These are phyloP conservation scores for Podaxis carcinomalis DNA, from an alignment of 768 basidiomycete species.

Conservation along the genomic window DNA sequence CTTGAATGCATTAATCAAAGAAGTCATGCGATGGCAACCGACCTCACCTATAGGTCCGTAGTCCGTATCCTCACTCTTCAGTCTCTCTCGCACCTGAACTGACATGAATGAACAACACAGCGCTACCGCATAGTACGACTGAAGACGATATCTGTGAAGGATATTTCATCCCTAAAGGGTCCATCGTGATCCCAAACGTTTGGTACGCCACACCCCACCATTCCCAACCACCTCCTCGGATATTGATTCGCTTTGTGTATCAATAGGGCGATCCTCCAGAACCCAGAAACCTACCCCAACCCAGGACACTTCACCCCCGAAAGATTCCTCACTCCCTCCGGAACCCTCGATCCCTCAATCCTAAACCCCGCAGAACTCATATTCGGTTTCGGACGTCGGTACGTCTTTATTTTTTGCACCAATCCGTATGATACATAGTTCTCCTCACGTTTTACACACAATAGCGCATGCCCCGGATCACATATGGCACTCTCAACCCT, in stretches of 20 bases:
- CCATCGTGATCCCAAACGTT: conserved; percentile 29
- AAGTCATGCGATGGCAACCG: conserved; percentile 29
- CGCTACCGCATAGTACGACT: conserved; percentile 28
- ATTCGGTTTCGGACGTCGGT: conserved; percentile 37
- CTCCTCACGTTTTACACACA: neutral
- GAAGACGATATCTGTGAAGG: conserved; percentile 43
- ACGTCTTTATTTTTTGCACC: conserved; percentile 15
- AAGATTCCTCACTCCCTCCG: conserved; percentile 29
- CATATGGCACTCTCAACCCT: conserved; percentile 23
- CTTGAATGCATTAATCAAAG: conserved; percentile 31
- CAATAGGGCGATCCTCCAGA: conserved; percentile 26
- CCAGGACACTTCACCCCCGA: conserved; percentile 35
- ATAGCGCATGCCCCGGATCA: conserved; percentile 15
- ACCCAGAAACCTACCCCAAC: conserved; percentile 25
- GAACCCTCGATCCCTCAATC: conserved; percentile 23
- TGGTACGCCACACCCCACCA: conserved; percentile 21
- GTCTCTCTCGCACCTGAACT: neutral
- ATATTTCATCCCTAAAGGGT: conserved; percentile 39
- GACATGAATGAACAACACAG: conserved; percentile 12
- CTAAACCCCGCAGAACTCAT: conserved; percentile 29
- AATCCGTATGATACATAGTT: conserved; percentile 19
- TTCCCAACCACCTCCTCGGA: neutral
- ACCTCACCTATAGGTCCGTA: conserved; percentile 25
- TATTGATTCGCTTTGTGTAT: neutral
- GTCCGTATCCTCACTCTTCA: conserved; percentile 13